Conservation (phyloP, 306 rosid species). For the Prosopis cineraria region DNA sequence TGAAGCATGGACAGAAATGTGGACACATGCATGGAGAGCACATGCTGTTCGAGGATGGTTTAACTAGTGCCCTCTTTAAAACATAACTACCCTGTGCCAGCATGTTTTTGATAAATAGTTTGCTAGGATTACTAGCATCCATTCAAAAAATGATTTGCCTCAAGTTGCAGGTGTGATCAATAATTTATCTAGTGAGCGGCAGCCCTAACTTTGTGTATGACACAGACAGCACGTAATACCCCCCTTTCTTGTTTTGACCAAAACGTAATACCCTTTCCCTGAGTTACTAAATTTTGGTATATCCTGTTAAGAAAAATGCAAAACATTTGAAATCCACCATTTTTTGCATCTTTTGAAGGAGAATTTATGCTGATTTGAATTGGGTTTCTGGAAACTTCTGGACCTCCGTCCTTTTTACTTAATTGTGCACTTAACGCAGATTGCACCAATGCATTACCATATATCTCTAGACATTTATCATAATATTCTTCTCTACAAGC, state of each 20-base stretch:
- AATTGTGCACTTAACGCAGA: background rate
- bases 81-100: constrained; percentile 18
- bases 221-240: background rate
- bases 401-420: background rate
- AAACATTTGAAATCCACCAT: constrained; percentile 1
- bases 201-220: background rate
- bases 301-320: background rate
- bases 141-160: constrained; percentile 1
- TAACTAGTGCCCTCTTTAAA: constrained; percentile 1
- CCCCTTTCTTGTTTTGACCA: too few relatives aligned
- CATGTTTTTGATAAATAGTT: background rate
- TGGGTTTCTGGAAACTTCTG: background rate
- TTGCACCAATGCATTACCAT: constrained; percentile 7
- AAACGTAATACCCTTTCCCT: background rate
- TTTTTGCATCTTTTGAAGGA: constrained; percentile 18
- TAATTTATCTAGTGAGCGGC: background rate
- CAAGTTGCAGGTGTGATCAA: background rate
- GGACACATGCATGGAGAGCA: background rate
- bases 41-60: constrained; percentile 13
- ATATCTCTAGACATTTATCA: constrained; percentile 10
- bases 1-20: constrained; percentile 19
- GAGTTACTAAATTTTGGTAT: constrained; percentile 5
- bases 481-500: constrained; percentile 2
- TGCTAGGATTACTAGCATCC: background rate
- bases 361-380: background rate